Evolutionary conservation across 208 protist genomes (phyloP).

Genomic region (Novymonas esmeraldas): DNA sequence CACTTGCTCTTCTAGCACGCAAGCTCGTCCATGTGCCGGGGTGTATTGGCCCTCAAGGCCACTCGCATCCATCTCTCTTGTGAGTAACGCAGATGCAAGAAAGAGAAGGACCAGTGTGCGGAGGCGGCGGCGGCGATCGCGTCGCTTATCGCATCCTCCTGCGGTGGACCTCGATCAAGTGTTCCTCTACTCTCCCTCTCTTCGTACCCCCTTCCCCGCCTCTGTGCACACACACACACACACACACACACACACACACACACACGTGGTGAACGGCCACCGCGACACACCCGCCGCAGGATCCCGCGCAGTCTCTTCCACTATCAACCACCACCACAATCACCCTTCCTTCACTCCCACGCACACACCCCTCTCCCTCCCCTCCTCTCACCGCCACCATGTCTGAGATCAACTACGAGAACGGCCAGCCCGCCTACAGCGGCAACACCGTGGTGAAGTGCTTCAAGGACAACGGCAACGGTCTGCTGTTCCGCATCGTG

Average conservation of each 20-base stretch:
- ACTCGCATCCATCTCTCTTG: no score
- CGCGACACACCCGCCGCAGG: background rate
- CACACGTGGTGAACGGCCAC: background rate
- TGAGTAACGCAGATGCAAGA: no score
- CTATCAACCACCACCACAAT: background rate
- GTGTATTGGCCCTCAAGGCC: no score
- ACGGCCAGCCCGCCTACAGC: constrained; percentile 60
- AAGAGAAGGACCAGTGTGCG: no score
- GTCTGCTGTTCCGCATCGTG: constrained; percentile 82
- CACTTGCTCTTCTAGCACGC: no score
- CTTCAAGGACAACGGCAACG: constrained; percentile 85
- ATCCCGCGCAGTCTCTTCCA: background rate
- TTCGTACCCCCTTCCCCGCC: background rate
- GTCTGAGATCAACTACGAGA: constrained; percentile 64
- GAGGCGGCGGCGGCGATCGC: no score
- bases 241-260: constrained; percentile 23
- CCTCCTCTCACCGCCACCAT: constrained; percentile 24
- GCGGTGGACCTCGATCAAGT: background rate
- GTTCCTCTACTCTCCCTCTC: background rate
- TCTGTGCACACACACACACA: background rate
- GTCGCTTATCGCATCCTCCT: background rate
- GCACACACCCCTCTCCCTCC: background rate
- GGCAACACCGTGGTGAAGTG: constrained; percentile 67
- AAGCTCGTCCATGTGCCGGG: no score
- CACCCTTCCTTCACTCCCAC: background rate